These are phyloP conservation scores for Fusarium virguliforme DNA, from an alignment of 2,329 filamentous ascomycete genomes.

Conservation along the genomic window DNA sequence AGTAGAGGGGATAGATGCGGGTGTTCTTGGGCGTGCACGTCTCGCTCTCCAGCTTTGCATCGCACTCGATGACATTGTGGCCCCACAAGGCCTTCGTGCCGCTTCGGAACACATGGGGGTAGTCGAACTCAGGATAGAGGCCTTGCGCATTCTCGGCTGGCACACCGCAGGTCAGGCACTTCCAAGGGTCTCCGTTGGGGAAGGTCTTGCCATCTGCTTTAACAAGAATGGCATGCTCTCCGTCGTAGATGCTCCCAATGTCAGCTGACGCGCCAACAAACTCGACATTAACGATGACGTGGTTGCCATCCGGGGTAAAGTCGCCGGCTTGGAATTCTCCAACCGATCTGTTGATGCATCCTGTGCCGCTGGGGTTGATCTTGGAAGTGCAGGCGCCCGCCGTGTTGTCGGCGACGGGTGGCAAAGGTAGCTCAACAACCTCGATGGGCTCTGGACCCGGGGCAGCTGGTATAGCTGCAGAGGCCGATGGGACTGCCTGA, in stretches of 20 bases:
- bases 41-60: slow-evolving; percentile 51
- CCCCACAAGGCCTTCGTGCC: slow-evolving; percentile 57
- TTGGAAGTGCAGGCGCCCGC: not conserved
- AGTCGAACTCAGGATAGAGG: slow-evolving; percentile 50
- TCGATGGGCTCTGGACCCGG: slow-evolving; percentile 15
- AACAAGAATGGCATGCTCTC: slow-evolving; percentile 61
- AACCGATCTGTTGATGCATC: slow-evolving; percentile 12
- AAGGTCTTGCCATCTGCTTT: slow-evolving; percentile 61
- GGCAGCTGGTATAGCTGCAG: no score
- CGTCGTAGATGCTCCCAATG: slow-evolving; percentile 60
- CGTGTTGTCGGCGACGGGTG: slow-evolving; percentile 2
- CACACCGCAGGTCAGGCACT: slow-evolving; percentile 63
- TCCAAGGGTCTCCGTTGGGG: slow-evolving; percentile 63
- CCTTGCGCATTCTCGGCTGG: slow-evolving; percentile 51
- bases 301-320: slow-evolving; percentile 62
- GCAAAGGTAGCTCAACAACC: slow-evolving; percentile 21
- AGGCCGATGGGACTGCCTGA: no score
- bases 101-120: slow-evolving; percentile 61
- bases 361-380: slow-evolving; percentile 20
- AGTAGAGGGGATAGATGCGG: slow-evolving; percentile 16
- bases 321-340: slow-evolving; percentile 14
- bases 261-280: slow-evolving; percentile 61
- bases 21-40: slow-evolving; percentile 7
- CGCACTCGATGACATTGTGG: slow-evolving; percentile 58
- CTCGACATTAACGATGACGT: slow-evolving; percentile 58